phyloP scores from a whole-genome alignment of 2,329 filamentous ascomycete genomes.

The Thelonectria blattea region DNA sequence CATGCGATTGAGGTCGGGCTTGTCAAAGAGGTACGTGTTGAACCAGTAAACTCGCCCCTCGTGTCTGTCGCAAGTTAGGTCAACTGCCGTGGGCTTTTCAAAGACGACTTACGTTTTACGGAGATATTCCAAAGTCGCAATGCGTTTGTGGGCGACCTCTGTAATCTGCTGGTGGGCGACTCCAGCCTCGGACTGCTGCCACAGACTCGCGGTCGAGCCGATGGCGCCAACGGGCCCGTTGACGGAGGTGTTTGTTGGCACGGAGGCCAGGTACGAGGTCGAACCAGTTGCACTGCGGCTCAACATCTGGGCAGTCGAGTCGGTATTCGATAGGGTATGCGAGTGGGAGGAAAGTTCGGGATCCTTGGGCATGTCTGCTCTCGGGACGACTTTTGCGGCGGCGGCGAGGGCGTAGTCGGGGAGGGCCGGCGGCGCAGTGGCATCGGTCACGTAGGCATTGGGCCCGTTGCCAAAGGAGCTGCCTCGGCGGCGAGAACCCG shows the following conservation, averaged over 20 bases:
- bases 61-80: conserved; percentile 63
- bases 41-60: conserved; percentile 98
- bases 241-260: conserved; percentile 23
- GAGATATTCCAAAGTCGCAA: conserved; percentile 91
- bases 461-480: conserved; percentile 47
- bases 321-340: conserved; percentile 38
- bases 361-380: conserved; percentile 29
- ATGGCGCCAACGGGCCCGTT: conserved; percentile 22
- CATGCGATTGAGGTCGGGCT: conserved; percentile 78
- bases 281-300: conserved; percentile 48
- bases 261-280: conserved; percentile 35
- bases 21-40: conserved; percentile 92
- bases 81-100: neutral
- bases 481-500: conserved; percentile 51
- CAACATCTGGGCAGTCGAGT: conserved; percentile 53
- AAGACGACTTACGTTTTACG: conserved; percentile 76
- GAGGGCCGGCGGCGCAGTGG: conserved; percentile 57
- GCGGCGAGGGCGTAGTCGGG: conserved; percentile 60
- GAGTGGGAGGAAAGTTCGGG: conserved; percentile 20
- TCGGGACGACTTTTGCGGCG: conserved; percentile 50
- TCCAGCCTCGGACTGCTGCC: conserved; percentile 53
- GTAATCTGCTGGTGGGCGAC: conserved; percentile 72
- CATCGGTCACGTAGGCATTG: conserved; percentile 51
- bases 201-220: conserved; percentile 32
- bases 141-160: conserved; percentile 87